Evolutionary conservation across 768 basidiomycete genomes (phyloP).

Genomic region (Hericium coralloides): DNA sequence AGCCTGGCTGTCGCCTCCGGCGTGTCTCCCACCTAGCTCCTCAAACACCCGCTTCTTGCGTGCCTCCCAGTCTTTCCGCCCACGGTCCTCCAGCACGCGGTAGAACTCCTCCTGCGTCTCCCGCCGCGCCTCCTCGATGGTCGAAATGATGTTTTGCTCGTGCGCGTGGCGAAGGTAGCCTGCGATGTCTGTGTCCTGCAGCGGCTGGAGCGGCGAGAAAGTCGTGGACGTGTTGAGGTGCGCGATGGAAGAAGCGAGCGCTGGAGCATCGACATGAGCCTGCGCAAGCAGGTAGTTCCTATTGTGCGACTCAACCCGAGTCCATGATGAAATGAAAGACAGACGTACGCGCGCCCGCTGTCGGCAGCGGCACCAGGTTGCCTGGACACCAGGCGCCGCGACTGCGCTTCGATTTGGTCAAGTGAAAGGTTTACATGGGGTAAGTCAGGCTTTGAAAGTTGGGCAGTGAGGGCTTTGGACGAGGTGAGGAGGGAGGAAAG

Average conservation of each 20-base stretch:
- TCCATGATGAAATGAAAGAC: neutral
- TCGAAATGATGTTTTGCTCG: conserved; percentile 89
- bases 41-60: conserved; percentile 88
- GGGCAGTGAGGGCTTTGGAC: conserved; percentile 66
- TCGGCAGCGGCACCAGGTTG: conserved; percentile 57
- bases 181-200: conserved; percentile 90
- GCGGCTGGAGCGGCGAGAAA: conserved; percentile 82
- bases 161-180: conserved; percentile 94
- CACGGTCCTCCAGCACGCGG: conserved; percentile 64
- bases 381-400: conserved; percentile 70
- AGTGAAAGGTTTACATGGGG: conserved; percentile 85
- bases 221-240: conserved; percentile 74
- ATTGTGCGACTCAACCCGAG: conserved; percentile 3
- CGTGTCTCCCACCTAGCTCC: conserved; percentile 63
- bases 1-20: conserved; percentile 44
- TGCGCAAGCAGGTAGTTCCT: conserved; percentile 92
- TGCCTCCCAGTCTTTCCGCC: conserved; percentile 78
- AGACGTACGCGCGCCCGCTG: conserved; percentile 62
- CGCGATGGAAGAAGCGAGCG: conserved; percentile 74
- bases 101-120: conserved; percentile 85
- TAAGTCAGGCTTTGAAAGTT: conserved; percentile 70
- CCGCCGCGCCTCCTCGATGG: conserved; percentile 83
- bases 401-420: conserved; percentile 93
- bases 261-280: conserved; percentile 89
- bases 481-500: conserved; percentile 64